Conservation (phyloP, 176 grass and related monocot species). For the Oryza punctata region DNA sequence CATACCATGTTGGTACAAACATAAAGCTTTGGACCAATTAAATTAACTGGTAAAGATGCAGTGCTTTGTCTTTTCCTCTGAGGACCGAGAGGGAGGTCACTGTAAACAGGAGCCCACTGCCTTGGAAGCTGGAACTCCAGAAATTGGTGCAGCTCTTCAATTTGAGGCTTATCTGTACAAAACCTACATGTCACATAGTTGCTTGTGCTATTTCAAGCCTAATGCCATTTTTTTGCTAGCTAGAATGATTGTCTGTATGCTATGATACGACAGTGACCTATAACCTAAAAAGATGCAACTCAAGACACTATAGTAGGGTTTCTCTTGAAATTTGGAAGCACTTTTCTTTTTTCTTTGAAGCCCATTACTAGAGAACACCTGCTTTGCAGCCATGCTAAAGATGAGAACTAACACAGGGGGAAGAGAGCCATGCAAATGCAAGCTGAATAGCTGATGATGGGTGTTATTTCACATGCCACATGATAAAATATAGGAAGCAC, state of each 20-base stretch:
- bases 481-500: background rate
- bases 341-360: background rate
- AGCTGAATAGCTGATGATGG: background rate
- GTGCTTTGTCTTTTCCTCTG: slow-evolving; percentile 78
- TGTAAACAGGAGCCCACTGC: slow-evolving; percentile 98
- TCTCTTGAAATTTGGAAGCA: too few species aligned
- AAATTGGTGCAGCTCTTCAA: slow-evolving; percentile 96
- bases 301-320: too few species aligned
- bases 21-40: slow-evolving; percentile 93
- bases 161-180: slow-evolving; percentile 80
- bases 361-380: background rate
- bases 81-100: slow-evolving; percentile 88
- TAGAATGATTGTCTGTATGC: background rate
- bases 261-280: background rate
- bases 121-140: slow-evolving; percentile 96
- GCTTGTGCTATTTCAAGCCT: background rate
- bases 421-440: background rate
- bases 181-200: slow-evolving; percentile 35
- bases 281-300: background rate
- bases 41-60: slow-evolving; percentile 78
- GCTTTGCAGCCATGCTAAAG: slow-evolving; percentile 7
- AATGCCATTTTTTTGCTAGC: slow-evolving; percentile 11
- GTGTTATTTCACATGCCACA: background rate
- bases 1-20: slow-evolving; percentile 89
- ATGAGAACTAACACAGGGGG: background rate